These are phyloP conservation scores for Nakazawaea sp. DNA, from an alignment of 805 yeast genomes.

Conservation along the genomic window DNA sequence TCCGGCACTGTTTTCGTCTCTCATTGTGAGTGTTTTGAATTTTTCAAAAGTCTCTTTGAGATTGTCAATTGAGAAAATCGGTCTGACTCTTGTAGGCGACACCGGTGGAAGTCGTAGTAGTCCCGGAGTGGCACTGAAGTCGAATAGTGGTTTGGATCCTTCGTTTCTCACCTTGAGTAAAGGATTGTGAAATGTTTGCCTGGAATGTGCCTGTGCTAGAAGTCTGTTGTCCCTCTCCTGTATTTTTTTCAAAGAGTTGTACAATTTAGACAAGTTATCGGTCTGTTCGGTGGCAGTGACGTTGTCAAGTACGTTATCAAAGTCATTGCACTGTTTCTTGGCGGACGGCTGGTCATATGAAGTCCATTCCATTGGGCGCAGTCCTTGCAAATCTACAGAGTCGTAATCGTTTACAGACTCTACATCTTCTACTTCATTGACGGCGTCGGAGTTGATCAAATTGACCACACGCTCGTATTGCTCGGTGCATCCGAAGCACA, in stretches of 20 bases:
- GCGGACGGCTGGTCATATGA: constrained; percentile 3
- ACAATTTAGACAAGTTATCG: constrained; percentile 4
- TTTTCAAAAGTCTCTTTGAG: constrained; percentile 5
- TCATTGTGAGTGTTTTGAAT: constrained; percentile 3
- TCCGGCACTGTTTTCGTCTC: not conserved
- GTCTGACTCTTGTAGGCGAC: not conserved
- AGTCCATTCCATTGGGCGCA: constrained; percentile 1
- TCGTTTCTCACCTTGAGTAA: constrained; percentile 1
- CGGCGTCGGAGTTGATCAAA: constrained; percentile 3
- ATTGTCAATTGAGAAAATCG: not conserved
- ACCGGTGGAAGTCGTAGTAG: too few species aligned
- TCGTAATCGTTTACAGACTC: not conserved
- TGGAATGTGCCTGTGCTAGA: not conserved
- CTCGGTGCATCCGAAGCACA: constrained; percentile 9
- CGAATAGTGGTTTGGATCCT: not conserved
- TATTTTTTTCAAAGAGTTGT: constrained; percentile 6
- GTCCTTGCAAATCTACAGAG: not conserved
- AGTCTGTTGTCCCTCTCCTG: constrained; percentile 7
- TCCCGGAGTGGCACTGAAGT: not conserved
- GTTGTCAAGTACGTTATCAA: not conserved
- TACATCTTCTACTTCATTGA: not conserved
- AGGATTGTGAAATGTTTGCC: constrained; percentile 10
- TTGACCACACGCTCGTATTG: constrained; percentile 8
- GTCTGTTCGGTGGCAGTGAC: not conserved
- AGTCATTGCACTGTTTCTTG: constrained; percentile 5